phyloP scores from a whole-genome alignment of 179 eudicot genomes.

The Nepenthes alata region DNA sequence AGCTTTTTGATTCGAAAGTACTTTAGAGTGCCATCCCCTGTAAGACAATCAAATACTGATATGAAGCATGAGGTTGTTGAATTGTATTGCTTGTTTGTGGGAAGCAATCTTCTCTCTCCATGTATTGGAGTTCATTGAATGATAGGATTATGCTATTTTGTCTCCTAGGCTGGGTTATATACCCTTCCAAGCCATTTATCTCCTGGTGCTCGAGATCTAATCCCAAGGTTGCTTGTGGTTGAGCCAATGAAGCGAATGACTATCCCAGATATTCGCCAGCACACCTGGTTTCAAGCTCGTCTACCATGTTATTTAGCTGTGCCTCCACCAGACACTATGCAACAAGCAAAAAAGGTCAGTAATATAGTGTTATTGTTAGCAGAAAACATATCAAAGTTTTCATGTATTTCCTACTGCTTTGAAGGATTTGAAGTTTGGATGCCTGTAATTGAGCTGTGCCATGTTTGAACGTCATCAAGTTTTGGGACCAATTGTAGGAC shows the following conservation, averaged over 20 bases:
- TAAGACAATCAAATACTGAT: no score
- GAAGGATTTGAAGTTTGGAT: background rate
- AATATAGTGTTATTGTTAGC: background rate
- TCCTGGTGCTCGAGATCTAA: conserved; percentile 75
- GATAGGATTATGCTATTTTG: background rate
- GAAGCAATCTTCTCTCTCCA: background rate
- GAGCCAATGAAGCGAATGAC: conserved; percentile 89
- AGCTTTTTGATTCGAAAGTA: no score
- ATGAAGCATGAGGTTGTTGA: no score
- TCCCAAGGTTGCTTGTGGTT: conserved; percentile 91
- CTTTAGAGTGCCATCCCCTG: no score
- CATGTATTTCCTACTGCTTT: background rate
- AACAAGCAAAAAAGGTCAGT: conserved; percentile 78
- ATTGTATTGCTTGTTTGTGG: no score
- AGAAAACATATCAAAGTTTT: background rate
- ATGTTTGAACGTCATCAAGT: background rate
- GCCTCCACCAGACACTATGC: conserved; percentile 83
- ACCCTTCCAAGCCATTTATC: conserved; percentile 96
- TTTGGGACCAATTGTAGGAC: background rate
- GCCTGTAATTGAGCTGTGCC: background rate
- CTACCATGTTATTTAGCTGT: conserved; percentile 91
- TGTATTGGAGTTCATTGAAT: background rate
- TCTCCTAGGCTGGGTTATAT: conserved; percentile 71
- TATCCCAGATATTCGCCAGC: conserved; percentile 82
- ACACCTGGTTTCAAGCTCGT: conserved; percentile 84